phyloP scores from a whole-genome alignment of 2,329 filamentous ascomycete genomes.

The Colletotrichum chlorophyti region DNA sequence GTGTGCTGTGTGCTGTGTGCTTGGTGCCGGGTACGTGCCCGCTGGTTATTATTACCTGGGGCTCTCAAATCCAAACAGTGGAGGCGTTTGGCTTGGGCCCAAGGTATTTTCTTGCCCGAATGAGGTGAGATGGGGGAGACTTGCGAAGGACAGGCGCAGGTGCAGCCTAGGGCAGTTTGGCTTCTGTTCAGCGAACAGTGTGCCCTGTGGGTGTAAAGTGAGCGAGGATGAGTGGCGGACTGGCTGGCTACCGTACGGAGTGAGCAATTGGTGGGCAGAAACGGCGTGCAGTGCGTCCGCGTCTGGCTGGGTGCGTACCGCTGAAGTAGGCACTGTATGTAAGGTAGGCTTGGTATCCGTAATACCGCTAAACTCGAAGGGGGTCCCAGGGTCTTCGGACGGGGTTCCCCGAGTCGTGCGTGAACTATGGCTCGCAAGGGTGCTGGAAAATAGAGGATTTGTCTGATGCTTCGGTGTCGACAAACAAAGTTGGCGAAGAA shows the following conservation, averaged over 20 bases:
- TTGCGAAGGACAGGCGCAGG: not conserved
- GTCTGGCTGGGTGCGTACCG: not conserved
- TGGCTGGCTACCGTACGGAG: no score
- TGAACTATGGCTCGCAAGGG: conserved; percentile 19
- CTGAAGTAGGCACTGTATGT: no score
- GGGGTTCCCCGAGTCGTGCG: conserved; percentile 22
- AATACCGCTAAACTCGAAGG: conserved; percentile 19
- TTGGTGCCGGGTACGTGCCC: conserved; percentile 21
- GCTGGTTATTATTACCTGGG: conserved; percentile 1
- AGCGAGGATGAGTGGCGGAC: not conserved
- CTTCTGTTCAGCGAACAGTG: conserved; percentile 10
- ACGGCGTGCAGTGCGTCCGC: conserved; percentile 12
- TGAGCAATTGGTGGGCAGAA: not conserved
- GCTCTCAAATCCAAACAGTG: conserved; percentile 27
- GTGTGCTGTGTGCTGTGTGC: conserved; percentile 20
- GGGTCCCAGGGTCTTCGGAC: conserved; percentile 17
- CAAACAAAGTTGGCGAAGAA: no score
- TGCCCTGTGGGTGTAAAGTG: conserved; percentile 20
- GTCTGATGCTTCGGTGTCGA: not conserved
- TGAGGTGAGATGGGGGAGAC: no score
- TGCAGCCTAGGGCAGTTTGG: not conserved
- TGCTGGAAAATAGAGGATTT: conserved; percentile 4
- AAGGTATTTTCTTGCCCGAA: not conserved
- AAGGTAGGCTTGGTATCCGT: no score
- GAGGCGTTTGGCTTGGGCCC: not conserved